Conservation (phyloP, 1,139 yeast species). For the Nakaseomyces bracarensis region DNA sequence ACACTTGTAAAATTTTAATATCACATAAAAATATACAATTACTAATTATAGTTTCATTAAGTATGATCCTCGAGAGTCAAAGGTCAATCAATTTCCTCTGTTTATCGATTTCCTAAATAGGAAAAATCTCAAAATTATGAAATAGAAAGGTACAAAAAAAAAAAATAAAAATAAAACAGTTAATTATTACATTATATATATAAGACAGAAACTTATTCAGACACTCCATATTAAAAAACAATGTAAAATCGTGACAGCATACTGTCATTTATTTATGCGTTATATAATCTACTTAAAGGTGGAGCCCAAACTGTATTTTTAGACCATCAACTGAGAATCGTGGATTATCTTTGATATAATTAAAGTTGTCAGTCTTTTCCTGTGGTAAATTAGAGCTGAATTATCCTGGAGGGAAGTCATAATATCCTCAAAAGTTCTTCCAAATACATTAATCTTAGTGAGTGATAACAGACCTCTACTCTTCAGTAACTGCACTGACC, state of each 20-base stretch:
- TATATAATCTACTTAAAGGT: too few relatives aligned
- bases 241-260: not conserved
- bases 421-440: conserved; percentile 12
- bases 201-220: too few relatives aligned
- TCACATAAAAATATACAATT: too few relatives aligned
- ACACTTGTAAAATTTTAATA: too few relatives aligned
- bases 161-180: not conserved
- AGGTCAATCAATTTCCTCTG: not conserved
- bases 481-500: conserved; percentile 22
- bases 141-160: not conserved
- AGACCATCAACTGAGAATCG: conserved; percentile 29
- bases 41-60: too few relatives aligned
- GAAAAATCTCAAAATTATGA: not conserved
- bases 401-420: conserved; percentile 15
- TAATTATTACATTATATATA: too few relatives aligned
- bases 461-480: conserved; percentile 32
- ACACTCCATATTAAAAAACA: not conserved
- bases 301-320: too few relatives aligned
- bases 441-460: conserved; percentile 24
- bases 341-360: conserved; percentile 22
- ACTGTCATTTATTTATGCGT: too few relatives aligned
- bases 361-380: conserved; percentile 23
- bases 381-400: conserved; percentile 18
- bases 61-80: not conserved
- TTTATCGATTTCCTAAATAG: not conserved